phyloP scores from a whole-genome alignment of 495 filamentous ascomycete genomes.

The Penicillium flavigenum region DNA sequence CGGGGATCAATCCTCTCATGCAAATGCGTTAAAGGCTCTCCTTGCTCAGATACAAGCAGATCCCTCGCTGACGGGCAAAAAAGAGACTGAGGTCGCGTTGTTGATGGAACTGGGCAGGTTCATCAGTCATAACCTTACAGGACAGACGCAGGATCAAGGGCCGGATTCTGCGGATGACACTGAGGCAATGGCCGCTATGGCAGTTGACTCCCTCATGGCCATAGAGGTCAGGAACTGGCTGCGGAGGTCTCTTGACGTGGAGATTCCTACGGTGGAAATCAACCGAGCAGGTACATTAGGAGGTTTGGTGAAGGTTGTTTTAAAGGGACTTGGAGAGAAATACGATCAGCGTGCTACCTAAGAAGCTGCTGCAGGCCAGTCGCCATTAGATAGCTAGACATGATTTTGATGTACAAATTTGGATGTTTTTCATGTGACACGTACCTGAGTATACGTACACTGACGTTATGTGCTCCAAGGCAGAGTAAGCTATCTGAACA shows the following conservation, averaged over 20 bases:
- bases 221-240: slow-evolving; percentile 48
- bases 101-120: slow-evolving; percentile 2
- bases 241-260: slow-evolving; percentile 25
- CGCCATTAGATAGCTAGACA: not conserved
- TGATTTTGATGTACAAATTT: not conserved
- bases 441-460: no score
- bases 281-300: slow-evolving; percentile 21
- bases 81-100: slow-evolving; percentile 3
- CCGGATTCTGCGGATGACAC: not conserved
- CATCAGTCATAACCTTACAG: slow-evolving; percentile 6
- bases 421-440: not conserved
- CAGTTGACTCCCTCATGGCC: slow-evolving; percentile 43
- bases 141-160: not conserved
- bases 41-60: slow-evolving; percentile 4
- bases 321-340: slow-evolving; percentile 17
- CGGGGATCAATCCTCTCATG: slow-evolving; percentile 1
- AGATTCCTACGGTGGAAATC: slow-evolving; percentile 35
- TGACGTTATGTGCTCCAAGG: no score
- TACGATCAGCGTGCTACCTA: slow-evolving; percentile 7
- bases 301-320: slow-evolving; percentile 16
- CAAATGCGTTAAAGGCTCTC: not conserved
- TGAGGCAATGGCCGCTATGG: slow-evolving; percentile 36
- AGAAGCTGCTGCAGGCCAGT: not conserved
- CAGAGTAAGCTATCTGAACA: no score
- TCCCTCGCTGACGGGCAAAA: not conserved